Conservation (phyloP, 257 asterid species). For the Salvia miltiorrhiza region DNA sequence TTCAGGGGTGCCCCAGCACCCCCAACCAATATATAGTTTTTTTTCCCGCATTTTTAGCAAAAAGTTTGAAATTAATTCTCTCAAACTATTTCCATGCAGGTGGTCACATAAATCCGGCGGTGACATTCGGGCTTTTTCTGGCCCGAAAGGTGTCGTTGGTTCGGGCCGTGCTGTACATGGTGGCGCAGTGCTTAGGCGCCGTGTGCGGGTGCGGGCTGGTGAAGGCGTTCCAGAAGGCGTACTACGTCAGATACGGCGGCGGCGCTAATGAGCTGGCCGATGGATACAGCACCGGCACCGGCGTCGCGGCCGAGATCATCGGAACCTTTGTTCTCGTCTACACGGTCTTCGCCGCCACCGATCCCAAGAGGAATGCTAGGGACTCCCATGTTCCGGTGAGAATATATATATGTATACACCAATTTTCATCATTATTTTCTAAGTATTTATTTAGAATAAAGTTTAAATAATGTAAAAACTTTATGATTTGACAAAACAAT, state of each 20-base stretch:
- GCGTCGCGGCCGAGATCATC: neutral
- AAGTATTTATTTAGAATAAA: too few species aligned
- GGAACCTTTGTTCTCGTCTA: slow-evolving; percentile 1
- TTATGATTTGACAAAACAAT: too few species aligned
- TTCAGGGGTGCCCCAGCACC: too few species aligned
- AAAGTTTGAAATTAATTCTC: too few species aligned
- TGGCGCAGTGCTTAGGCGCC: slow-evolving; percentile 30
- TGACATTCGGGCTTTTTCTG: slow-evolving; percentile 25
- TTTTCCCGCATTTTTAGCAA: too few species aligned
- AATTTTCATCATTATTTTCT: too few species aligned
- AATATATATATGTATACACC: neutral
- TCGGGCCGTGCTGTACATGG: slow-evolving; percentile 43
- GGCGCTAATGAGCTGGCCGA: neutral
- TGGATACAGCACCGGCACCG: neutral
- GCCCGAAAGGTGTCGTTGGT: slow-evolving; percentile 47
- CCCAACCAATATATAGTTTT: too few species aligned
- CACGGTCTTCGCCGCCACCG: slow-evolving; percentile 10
- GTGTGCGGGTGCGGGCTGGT: neutral
- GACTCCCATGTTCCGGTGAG: slow-evolving; percentile 8
- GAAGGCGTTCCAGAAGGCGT: neutral
- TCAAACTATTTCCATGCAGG: neutral
- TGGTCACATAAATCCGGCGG: neutral
- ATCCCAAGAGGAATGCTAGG: neutral
- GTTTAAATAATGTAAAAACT: too few species aligned
- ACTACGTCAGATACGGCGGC: neutral